Evolutionary conservation across 306 rosid genomes (phyloP), one percentile per base, ranked within the genome.

Genomic region (Datisca glomerata): DNA sequence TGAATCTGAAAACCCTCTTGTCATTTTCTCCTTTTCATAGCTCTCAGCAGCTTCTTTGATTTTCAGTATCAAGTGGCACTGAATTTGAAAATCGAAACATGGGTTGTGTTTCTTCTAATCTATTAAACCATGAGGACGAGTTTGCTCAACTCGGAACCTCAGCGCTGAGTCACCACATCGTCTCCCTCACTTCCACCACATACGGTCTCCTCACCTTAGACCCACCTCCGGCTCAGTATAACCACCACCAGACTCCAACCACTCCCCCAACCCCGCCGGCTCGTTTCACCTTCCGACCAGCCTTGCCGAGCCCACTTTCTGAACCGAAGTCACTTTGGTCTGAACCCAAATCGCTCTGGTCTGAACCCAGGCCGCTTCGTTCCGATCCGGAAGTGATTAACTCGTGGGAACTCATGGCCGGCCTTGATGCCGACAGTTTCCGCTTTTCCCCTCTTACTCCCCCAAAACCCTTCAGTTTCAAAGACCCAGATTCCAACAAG

Each of bases 331-430:
- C 68, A 2, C 55, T 59, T 22, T 63, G 50, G 75, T 57, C 70
- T 29, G 69, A 64, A 16, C 67, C 72, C 6, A 71, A 60, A 24
- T 60, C 81, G 4, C 63, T 56, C 34, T n/a, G n/a, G n/a, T 51
- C 63, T 4, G 79, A 68, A 9, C 49, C 67, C 4, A 25, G 57
- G 31, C 43, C 51, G 3, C 67, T 36, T 27, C 57, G 61, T 3
- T 46, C 61, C 22, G 68, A 56, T 22, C 80, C 69, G 0, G 94
- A 86, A 22, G 76, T 86, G 47, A 86, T 86, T 6, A 86, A 82
- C 74, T 82, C 93, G 0, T 86, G 96, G 96, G 96, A 86, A 37
- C 96, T 82, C 68, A 86, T 82, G 96, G 86, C 78, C 2, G 96
- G 93, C 17, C 93, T 82, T 5, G 96, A 82, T 56, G 31, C 80